A percentile compares a stretch with the other conserved stretches of the same genome.
Evolutionary conservation across 129 eudicot genomes (phyloP).

Genomic region (Saussurea involucrata): DNA sequence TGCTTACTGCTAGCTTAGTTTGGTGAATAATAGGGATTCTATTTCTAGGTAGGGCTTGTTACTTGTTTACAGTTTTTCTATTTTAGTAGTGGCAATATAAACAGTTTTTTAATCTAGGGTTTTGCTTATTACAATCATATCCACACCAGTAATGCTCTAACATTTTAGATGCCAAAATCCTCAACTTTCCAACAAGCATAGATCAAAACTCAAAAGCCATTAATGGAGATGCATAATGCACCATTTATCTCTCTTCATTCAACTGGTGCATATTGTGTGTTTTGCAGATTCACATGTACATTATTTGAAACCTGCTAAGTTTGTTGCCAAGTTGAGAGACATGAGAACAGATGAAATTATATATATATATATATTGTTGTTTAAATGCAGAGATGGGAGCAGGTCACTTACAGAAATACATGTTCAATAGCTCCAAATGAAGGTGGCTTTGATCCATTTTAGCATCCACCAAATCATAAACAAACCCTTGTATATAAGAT

Average conservation of each 20-base stretch:
- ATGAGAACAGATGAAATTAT: slow-evolving; percentile 65
- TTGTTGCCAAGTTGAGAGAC: slow-evolving; percentile 90
- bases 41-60: no score
- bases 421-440: no score
- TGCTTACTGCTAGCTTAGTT: neutral
- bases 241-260: neutral
- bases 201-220: neutral
- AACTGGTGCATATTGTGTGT: slow-evolving; percentile 12
- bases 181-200: neutral
- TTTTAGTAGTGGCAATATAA: neutral
- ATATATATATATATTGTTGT: slow-evolving; percentile 48
- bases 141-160: no score
- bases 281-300: slow-evolving; percentile 73
- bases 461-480: neutral
- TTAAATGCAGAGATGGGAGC: slow-evolving; percentile 92
- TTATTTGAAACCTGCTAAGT: slow-evolving; percentile 91
- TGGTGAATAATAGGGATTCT: no score
- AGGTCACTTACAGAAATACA: slow-evolving; percentile 48
- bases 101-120: neutral
- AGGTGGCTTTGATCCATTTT: neutral
- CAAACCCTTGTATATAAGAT: neutral
- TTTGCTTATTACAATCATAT: no score
- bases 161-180: no score
- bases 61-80: no score
- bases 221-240: neutral